Evolutionary conservation across 108 stramenopile species (phyloP), one percentile per base, ranked within the genome.

Genomic region (Phaeodactylum tricornutum): DNA sequence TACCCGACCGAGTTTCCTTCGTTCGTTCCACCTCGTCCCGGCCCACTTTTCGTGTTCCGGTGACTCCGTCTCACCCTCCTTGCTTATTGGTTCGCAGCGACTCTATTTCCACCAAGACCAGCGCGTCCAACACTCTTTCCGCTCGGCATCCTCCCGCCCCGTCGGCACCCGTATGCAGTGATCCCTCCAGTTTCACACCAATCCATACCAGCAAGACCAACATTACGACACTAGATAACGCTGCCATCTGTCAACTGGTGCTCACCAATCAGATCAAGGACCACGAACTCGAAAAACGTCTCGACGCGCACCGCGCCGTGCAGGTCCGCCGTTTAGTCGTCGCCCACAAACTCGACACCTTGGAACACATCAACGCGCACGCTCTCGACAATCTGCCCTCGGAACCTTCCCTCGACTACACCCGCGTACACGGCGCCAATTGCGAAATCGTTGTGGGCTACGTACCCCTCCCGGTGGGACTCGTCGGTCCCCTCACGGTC

Each of bases 391-490:
- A 84, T 29, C 60, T 93, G 17, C 92, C 93, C 15, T 60, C 56
- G 39, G 52, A 68, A 40, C 73, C 82, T 4, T 75, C 74, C 25
- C 59, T 92, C 54, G 93, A 94, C 56, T 98, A 98, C 62, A 56
- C 67, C 42, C 74, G 82, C 22, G 87, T 98, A 23, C 69, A 88
- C 40, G 95, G 95, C 15, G 92, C 95, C 22, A 98, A 98, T 64
- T 98, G 97, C 69, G 97, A 98, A 68, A 95, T 95, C 55, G 95
- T 96, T 24, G 85, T 94, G 17, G 97, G 97, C 15, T 98, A 96
- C 62, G 76, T 96, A 19, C 97, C 95, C 2, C 64, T 96, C 55
- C 97, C 97, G 3, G 92, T 96, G 17, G 97, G 97, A 22, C 68
- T 96, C 42, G 92, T 87, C 6, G 97, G 97, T 20, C 97, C 97